Conservation (phyloP, 106 monocot species). For the Acanthochlamys bracteata region DNA sequence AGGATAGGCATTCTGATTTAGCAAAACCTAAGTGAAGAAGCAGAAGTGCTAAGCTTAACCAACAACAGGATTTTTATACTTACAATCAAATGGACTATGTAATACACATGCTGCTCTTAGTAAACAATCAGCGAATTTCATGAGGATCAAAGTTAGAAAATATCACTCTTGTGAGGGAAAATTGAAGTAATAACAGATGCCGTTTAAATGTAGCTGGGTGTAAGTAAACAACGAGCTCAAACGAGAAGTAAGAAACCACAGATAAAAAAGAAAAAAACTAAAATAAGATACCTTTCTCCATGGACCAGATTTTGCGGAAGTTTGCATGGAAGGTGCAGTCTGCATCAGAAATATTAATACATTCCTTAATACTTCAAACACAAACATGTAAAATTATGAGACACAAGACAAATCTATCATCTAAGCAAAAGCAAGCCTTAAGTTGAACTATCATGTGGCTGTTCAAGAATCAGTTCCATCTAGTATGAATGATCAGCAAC, state of each 20-base stretch:
- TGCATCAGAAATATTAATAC: slow-evolving; percentile 9
- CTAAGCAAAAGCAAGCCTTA: not conserved
- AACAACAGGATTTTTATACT: too few relatives aligned
- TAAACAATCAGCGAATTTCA: too few relatives aligned
- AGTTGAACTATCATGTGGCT: not conserved
- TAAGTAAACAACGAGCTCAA: not conserved
- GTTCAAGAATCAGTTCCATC: not conserved
- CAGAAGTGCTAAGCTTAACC: too few relatives aligned
- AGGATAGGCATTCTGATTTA: too few relatives aligned
- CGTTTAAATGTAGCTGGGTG: too few relatives aligned
- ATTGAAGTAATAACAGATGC: too few relatives aligned
- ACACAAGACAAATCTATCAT: not conserved
- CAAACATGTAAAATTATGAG: not conserved
- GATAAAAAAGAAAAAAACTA: not conserved
- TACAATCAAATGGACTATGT: too few relatives aligned
- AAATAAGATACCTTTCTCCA: slow-evolving; percentile 40
- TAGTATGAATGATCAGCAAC: not conserved
- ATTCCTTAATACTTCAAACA: not conserved
- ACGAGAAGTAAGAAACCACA: not conserved
- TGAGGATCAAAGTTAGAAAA: too few relatives aligned
- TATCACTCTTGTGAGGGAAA: too few relatives aligned
- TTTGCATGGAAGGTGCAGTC: slow-evolving; percentile 26
- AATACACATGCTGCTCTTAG: too few relatives aligned
- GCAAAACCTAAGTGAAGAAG: too few relatives aligned
- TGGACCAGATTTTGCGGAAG: slow-evolving; percentile 39